These are phyloP conservation scores for Shiraia sp. DNA, from an alignment of 2,329 filamentous ascomycete genomes.

Conservation along the genomic window DNA sequence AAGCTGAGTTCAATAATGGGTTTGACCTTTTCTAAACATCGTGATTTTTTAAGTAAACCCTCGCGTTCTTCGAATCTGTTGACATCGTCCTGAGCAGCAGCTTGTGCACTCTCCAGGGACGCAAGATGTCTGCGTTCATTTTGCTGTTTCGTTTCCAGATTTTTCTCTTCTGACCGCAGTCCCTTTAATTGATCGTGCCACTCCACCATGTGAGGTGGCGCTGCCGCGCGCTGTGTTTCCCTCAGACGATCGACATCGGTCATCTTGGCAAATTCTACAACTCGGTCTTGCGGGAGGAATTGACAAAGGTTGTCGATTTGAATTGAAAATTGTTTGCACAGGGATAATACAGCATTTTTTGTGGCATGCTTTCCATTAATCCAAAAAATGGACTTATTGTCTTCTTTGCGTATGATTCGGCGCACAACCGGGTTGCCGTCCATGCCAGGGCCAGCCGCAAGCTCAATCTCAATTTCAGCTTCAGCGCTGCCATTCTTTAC, in stretches of 20 bases:
- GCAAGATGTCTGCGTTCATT: slow-evolving; percentile 65
- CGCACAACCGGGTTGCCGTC: slow-evolving; percentile 72
- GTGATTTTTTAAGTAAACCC: slow-evolving; percentile 64
- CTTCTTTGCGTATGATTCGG: slow-evolving; percentile 77
- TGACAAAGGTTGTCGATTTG: slow-evolving; percentile 98
- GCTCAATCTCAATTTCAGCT: slow-evolving; percentile 87
- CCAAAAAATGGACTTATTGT: slow-evolving; percentile 79
- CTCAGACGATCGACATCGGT: slow-evolving; percentile 79
- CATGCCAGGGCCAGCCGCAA: slow-evolving; percentile 65
- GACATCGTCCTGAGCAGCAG: slow-evolving; percentile 76
- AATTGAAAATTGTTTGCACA: slow-evolving; percentile 77
- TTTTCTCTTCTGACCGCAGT: slow-evolving; percentile 71
- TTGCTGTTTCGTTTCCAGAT: slow-evolving; percentile 61
- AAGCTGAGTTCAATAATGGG: slow-evolving; percentile 68
- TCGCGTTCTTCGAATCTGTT: slow-evolving; percentile 78
- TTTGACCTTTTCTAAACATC: slow-evolving; percentile 66
- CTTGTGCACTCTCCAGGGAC: slow-evolving; percentile 73
- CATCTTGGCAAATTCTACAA: slow-evolving; percentile 88
- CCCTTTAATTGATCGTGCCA: slow-evolving; percentile 77
- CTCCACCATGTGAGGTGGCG: slow-evolving; percentile 75
- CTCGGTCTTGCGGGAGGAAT: slow-evolving; percentile 93
- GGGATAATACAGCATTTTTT: slow-evolving; percentile 66
- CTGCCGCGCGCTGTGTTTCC: slow-evolving; percentile 87
- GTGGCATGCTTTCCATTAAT: slow-evolving; percentile 68
- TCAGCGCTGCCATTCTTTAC: slow-evolving; percentile 84